Base-by-base conservation (phyloP, 2,329 filamentous ascomycete species). In the Leptographium galeiforme region DNA sequence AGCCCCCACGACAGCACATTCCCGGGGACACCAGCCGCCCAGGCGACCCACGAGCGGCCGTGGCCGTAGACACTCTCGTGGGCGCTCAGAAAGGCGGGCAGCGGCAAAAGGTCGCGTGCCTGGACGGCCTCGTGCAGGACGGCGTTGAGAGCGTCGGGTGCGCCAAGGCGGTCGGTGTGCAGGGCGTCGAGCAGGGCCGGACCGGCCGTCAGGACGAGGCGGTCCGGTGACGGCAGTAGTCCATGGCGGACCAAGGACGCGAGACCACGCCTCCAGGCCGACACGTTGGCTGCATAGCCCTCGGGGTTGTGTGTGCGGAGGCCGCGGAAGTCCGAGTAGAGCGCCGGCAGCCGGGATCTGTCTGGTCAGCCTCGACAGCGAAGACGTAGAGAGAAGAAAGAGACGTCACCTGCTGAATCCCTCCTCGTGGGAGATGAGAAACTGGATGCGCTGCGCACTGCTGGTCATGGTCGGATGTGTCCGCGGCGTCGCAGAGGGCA, bases 101-200 rank as follows among this genome's bases (percentile, higher is more conserved):
- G 62, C 0, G 85, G 80, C 13, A 95, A 72, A 66, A 95, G 78
- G 46, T 85, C 81, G 48, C 76, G 81, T 45, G 75, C 79, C 51
- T 76, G 72, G 1, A 93, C 70, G 0, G 87, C 86, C 61, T 97
- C 91, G 34, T 70, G 69, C 49, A 97, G 72, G 6, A 90, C 93
- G 4, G 83, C 80, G 1, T 85, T 85, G 1, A 98, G 72, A 4
- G 87, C 88, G 11, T 91, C 75, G 2, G 93, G 93, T 47, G 83
- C 78, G 2, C 93, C 93, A 67, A 81, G 90, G 61, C 91, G 82
- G 46, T 82, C 81, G 49, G 77, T 86, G 59, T 90, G 84, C 52
- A 98, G 72, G 39, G 82, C 80, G 30, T 79, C 76, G 25, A 86
- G 70, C 1, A 98, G 75, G 34, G 79, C 73, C 39, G 86, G 79